These are phyloP conservation scores for Schrenkiella parvula DNA, from an alignment of 345 rosid species.

Conservation along the genomic window DNA sequence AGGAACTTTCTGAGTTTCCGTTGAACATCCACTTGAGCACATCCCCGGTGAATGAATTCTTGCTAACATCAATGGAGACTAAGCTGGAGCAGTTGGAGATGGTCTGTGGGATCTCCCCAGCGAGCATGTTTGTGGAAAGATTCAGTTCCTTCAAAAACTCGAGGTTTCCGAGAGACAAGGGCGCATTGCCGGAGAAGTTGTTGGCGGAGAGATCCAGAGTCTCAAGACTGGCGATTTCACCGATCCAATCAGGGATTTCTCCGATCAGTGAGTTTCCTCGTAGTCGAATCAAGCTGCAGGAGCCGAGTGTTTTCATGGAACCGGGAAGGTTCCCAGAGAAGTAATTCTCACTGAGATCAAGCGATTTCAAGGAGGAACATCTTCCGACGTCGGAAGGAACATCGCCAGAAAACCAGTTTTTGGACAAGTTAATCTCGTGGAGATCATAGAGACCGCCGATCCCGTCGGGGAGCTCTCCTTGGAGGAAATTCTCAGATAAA, in stretches of 20 bases:
- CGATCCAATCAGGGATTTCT: constrained; percentile 70
- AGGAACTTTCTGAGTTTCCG: constrained; percentile 27
- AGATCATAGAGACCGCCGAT: constrained; percentile 54
- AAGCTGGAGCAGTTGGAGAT: constrained; percentile 56
- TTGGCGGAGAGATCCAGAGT: constrained; percentile 81
- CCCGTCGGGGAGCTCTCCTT: constrained; percentile 59
- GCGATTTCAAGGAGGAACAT: constrained; percentile 43
- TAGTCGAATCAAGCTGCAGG: constrained; percentile 47
- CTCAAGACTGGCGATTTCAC: constrained; percentile 52
- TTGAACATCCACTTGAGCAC: constrained; percentile 58
- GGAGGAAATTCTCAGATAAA: constrained; percentile 60
- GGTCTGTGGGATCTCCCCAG: constrained; percentile 59
- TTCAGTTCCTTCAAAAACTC: constrained; percentile 55
- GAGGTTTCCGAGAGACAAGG: constrained; percentile 63
- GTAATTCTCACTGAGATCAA: constrained; percentile 67
- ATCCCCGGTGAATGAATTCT: constrained; percentile 56
- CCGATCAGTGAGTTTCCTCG: constrained; percentile 57
- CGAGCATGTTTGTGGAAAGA: constrained; percentile 57
- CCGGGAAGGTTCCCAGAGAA: constrained; percentile 67
- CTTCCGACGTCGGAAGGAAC: constrained; percentile 66
- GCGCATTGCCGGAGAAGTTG: constrained; percentile 51
- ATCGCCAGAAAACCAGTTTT: constrained; percentile 56
- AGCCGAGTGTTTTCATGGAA: constrained; percentile 51
- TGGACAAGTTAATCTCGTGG: constrained; percentile 44
- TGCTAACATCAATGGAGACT: constrained; percentile 65